A percentile compares a stretch with the other conserved stretches of the same genome.
These are phyloP conservation scores for Penicillium canescens DNA, from an alignment of 495 filamentous ascomycete species.

Conservation along the genomic window DNA sequence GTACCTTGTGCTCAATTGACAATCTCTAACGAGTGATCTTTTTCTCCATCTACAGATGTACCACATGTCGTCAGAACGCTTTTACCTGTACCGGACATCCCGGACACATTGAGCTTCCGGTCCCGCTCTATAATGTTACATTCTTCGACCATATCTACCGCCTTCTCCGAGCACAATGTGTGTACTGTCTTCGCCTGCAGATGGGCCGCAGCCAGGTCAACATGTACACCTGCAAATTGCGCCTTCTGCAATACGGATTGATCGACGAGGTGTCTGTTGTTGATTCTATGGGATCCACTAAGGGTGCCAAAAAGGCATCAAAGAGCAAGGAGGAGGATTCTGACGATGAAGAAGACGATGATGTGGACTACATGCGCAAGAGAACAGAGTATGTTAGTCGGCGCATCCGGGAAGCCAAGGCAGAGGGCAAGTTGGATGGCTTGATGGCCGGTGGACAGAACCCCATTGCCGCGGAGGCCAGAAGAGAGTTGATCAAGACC, in stretches of 20 bases:
- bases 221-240: conserved; percentile 79
- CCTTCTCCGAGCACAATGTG: conserved; percentile 81
- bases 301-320: conserved; percentile 25
- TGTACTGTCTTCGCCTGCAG: conserved; percentile 83
- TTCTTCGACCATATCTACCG: conserved; percentile 90
- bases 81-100: conserved; percentile 86
- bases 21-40: conserved; percentile 20
- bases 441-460: conserved; percentile 67
- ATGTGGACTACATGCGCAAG: conserved; percentile 63
- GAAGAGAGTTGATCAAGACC: conserved; percentile 73
- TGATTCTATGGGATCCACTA: conserved; percentile 51
- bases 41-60: conserved; percentile 60
- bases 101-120: conserved; percentile 92
- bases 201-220: conserved; percentile 72
- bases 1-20: neutral
- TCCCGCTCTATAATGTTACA: conserved; percentile 87
- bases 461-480: conserved; percentile 73
- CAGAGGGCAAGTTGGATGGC: conserved; percentile 43
- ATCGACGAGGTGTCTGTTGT: conserved; percentile 71
- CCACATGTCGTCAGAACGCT: conserved; percentile 80
- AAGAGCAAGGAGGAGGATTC: conserved; percentile 48
- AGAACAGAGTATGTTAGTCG: conserved; percentile 70
- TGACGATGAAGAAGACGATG: conserved; percentile 56
- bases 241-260: conserved; percentile 81
- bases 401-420: conserved; percentile 57